A percentile compares a stretch with the other conserved stretches of the same genome.
phyloP scores from a whole-genome alignment of 805 yeast species.

The Yamadazyma akitaensis region DNA sequence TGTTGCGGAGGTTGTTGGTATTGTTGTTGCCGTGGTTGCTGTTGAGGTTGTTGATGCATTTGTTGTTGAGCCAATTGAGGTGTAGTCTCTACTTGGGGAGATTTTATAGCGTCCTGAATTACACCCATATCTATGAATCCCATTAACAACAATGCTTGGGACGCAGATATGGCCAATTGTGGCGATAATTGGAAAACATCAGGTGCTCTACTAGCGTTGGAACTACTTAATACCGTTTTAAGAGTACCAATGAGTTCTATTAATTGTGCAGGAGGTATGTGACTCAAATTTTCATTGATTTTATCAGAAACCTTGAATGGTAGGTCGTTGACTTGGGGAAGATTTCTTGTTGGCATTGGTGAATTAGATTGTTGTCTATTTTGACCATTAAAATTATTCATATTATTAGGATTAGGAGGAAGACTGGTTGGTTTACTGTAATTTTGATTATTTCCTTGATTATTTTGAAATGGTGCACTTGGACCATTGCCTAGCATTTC shows the following conservation, averaged over 20 bases:
- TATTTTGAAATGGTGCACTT: background rate
- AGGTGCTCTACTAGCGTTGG: constrained; percentile 49
- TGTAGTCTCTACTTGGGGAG: constrained; percentile 12
- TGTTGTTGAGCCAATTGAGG: constrained; percentile 17
- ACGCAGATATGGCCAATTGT: constrained; percentile 59
- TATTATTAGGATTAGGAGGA: background rate
- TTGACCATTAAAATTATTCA: background rate
- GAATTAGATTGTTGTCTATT: constrained; percentile 17
- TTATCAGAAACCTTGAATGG: constrained; percentile 53
- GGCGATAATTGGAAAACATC: constrained; percentile 53
- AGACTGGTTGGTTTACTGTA: constrained; percentile 1
- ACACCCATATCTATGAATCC: constrained; percentile 69
- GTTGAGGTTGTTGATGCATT: background rate
- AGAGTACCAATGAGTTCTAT: constrained; percentile 67
- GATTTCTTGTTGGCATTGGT: constrained; percentile 23
- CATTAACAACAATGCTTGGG: constrained; percentile 74
- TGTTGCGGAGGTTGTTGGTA: background rate
- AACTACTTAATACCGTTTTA: constrained; percentile 52
- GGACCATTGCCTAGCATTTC: constrained; percentile 30
- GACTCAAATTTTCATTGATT: constrained; percentile 57
- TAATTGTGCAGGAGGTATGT: constrained; percentile 67
- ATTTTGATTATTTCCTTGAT: background rate
- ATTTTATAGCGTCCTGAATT: constrained; percentile 53
- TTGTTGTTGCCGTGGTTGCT: background rate
- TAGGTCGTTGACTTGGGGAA: constrained; percentile 48